phyloP scores from a whole-genome alignment of 1,139 yeast species.

The Kazachstania sp. region DNA sequence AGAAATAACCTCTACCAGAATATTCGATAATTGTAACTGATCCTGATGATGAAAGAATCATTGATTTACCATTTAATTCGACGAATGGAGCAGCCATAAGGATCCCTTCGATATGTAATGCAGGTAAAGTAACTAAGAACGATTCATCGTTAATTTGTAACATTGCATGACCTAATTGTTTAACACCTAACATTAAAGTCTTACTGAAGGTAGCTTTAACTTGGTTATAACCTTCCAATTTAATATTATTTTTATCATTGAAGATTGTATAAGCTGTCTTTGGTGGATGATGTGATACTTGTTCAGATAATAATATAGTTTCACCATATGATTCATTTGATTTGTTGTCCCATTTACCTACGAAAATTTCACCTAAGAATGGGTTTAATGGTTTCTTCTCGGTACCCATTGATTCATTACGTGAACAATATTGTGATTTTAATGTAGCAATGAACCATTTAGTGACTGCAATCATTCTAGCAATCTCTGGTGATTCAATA shows the following conservation, averaged over 20 bases:
- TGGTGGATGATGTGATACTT: slow-evolving; percentile 95
- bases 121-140: slow-evolving; percentile 81
- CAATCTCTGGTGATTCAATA: slow-evolving; percentile 32
- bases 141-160: slow-evolving; percentile 58
- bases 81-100: slow-evolving; percentile 84
- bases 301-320: slow-evolving; percentile 73
- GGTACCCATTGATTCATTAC: slow-evolving; percentile 82
- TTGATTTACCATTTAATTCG: slow-evolving; percentile 78
- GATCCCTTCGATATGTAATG: slow-evolving; percentile 92
- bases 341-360: slow-evolving; percentile 70
- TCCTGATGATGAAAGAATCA: slow-evolving; percentile 75
- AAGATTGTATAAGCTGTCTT: slow-evolving; percentile 77
- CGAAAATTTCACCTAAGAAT: slow-evolving; percentile 84
- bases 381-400: slow-evolving; percentile 97
- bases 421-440: slow-evolving; percentile 86
- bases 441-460: slow-evolving; percentile 88
- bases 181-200: slow-evolving; percentile 53
- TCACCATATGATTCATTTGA: slow-evolving; percentile 51
- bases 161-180: slow-evolving; percentile 87
- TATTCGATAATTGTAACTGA: slow-evolving; percentile 67
- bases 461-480: slow-evolving; percentile 67
- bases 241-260: slow-evolving; percentile 60
- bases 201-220: slow-evolving; percentile 78
- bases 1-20: slow-evolving; percentile 87
- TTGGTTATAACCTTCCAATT: slow-evolving; percentile 81